Evolutionary conservation across 2,329 filamentous ascomycete species (phyloP), one percentile per base, ranked within the genome.

Genomic region (Phyllosticta citribraziliensis): DNA sequence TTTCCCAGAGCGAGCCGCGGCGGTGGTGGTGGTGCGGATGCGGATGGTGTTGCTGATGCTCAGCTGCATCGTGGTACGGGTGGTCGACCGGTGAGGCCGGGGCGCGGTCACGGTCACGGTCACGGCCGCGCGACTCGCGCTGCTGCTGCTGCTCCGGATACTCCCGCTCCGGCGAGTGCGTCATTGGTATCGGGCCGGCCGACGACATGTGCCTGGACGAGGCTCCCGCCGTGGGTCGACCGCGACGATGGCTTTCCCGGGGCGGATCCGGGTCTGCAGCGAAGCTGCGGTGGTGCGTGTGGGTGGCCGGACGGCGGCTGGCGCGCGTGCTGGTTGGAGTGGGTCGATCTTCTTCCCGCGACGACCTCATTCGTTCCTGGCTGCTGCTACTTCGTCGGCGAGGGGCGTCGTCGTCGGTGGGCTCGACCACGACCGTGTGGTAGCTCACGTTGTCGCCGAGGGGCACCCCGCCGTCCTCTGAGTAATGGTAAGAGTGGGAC

Each of bases 401-500:
- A 4, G 56, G 30, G 50, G 20, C n/a, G 20, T 40, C 25, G 5
- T 35, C 57, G 56, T 35, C 53, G 12, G 57, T 56, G 50, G 73
- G 72, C 62, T 74, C 72, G 59, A 67, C 70, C 14, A 68, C 62
- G 25, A 74, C 63, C 22, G 70, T 71, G 62, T 68, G 70, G 61
- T 70, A 70, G 53, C 66, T 65, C 60, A 66, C 52, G 51, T 54
- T 30, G 11, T 14, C 27, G 19, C 11, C 25, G 35, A 58, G 22
- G n/a, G 55, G 9, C 27, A 61, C 62, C 27, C 59, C 62, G 5
- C 68, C 54, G 52, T 71, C 67, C 20, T 60, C 62, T 2, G 66
- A 65, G 63, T 70, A 73, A 63, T 70, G 67, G 54, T 73, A 71
- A 30, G 27, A 30, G 27, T 30, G 27, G 27, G 27, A 30, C 55